Evolutionary conservation across 2,329 filamentous ascomycete genomes (phyloP).

Genomic region (Metarhizium rileyi): DNA sequence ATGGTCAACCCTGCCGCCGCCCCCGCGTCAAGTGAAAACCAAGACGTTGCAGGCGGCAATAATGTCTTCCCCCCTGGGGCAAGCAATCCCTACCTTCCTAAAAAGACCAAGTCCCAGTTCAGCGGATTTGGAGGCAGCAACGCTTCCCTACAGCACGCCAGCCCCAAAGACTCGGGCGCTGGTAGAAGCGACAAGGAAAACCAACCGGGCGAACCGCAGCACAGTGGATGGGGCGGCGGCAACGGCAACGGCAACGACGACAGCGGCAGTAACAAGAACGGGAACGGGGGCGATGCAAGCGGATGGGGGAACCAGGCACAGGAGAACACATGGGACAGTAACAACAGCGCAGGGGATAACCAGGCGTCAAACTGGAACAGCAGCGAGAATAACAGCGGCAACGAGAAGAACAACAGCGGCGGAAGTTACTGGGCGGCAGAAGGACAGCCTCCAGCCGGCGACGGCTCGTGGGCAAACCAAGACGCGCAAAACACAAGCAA

Average conservation of each 20-base stretch:
- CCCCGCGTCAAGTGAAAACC: constrained; percentile 12
- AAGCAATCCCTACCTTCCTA: constrained; percentile 18
- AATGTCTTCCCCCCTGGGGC: constrained; percentile 20
- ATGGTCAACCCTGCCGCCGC: constrained; percentile 5
- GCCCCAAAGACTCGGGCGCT: constrained; percentile 1
- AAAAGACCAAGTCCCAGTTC: constrained; percentile 12
- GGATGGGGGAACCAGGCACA: background rate
- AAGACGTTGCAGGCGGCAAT: constrained; percentile 16
- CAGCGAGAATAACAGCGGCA: constrained; percentile 1
- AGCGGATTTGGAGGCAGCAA: constrained; percentile 11
- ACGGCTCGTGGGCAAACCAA: background rate
- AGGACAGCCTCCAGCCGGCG: background rate
- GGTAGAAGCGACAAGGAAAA: background rate
- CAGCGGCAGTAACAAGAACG: background rate
- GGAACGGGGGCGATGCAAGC: background rate
- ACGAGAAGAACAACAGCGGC: background rate
- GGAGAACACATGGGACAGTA: background rate
- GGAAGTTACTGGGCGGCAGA: background rate
- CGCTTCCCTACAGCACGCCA: background rate
- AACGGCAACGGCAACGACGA: constrained; percentile 11
- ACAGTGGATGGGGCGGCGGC: constrained; percentile 8
- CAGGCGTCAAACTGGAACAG: background rate
- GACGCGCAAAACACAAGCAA: background rate
- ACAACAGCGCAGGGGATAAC: background rate
- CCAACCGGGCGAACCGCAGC: background rate